phyloP scores from a whole-genome alignment of 495 filamentous ascomycete species.

The Polyplosphaeria fusca region DNA sequence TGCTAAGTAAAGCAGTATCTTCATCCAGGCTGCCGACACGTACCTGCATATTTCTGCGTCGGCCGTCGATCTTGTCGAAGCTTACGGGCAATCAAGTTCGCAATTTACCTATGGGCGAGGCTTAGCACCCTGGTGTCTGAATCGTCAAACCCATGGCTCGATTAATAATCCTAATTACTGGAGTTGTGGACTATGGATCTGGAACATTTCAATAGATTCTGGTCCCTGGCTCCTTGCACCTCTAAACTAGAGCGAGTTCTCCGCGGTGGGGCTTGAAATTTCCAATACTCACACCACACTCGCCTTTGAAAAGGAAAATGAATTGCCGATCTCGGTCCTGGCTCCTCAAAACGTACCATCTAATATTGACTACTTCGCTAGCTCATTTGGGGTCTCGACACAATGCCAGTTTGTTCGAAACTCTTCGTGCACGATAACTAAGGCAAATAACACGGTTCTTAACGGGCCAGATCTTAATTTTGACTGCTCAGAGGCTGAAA shows the following conservation, averaged over 20 bases:
- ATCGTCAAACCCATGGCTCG: not conserved
- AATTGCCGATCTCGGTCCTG: not conserved
- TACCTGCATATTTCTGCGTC: not conserved
- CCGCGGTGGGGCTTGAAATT: too few relatives aligned
- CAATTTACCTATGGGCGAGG: not conserved
- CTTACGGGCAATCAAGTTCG: not conserved
- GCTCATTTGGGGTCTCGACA: not conserved
- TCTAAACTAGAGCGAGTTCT: not conserved
- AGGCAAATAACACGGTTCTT: not conserved
- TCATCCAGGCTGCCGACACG: not conserved
- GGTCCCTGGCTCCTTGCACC: not conserved
- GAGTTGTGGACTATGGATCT: constrained; percentile 9
- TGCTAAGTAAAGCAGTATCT: not conserved
- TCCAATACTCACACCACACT: not conserved
- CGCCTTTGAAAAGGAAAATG: not conserved
- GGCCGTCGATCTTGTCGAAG: not conserved
- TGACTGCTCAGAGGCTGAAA: not conserved
- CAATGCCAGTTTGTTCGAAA: not conserved
- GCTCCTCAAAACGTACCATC: not conserved
- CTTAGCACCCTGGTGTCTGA: constrained; percentile 3
- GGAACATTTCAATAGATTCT: not conserved
- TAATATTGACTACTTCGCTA: not conserved
- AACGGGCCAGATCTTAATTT: not conserved
- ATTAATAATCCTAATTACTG: constrained; percentile 12
- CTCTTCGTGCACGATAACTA: not conserved